Percentiles rank a stretch among this genome's conserved stretches.
Evolutionary conservation across 2,329 filamentous ascomycete species (phyloP).

Genomic region (Monosporascus cannonballus): DNA sequence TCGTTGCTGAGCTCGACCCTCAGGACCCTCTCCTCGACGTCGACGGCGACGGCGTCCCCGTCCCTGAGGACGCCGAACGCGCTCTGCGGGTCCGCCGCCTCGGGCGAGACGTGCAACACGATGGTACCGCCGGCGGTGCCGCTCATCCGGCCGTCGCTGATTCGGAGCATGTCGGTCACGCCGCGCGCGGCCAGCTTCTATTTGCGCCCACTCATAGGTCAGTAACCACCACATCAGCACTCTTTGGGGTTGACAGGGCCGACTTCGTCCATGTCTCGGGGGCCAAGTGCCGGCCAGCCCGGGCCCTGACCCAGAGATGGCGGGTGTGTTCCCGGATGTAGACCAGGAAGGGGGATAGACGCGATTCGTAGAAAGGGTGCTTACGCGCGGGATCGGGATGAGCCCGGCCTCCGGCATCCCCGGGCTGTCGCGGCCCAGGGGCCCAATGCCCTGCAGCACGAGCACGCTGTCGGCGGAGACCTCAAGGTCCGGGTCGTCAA

Average conservation of each 20-base stretch:
- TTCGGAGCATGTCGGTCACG: slow-evolving; percentile 71
- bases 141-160: slow-evolving; percentile 83
- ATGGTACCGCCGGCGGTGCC: slow-evolving; percentile 88
- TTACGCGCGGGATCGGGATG: slow-evolving; percentile 55
- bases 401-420: slow-evolving; percentile 84
- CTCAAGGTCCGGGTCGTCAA: slow-evolving; percentile 53
- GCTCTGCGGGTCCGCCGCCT: slow-evolving; percentile 69
- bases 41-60: slow-evolving; percentile 74
- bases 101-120: slow-evolving; percentile 79
- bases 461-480: slow-evolving; percentile 58
- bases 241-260: too few species aligned
- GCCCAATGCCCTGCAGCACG: slow-evolving; percentile 82
- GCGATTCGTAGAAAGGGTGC: too few species aligned
- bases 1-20: slow-evolving; percentile 57
- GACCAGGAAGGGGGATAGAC: too few species aligned
- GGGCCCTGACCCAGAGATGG: too few species aligned
- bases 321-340: too few species aligned
- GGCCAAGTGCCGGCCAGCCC: too few species aligned
- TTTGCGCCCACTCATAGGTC: too few species aligned
- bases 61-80: slow-evolving; percentile 71
- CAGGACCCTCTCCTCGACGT: slow-evolving; percentile 60
- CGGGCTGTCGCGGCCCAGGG: slow-evolving; percentile 65
- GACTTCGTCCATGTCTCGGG: too few species aligned
- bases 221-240: too few species aligned
- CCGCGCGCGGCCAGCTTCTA: slow-evolving; percentile 65